phyloP scores from a whole-genome alignment of 2,329 filamentous ascomycete species.

The Epicoccum sorghinum region DNA sequence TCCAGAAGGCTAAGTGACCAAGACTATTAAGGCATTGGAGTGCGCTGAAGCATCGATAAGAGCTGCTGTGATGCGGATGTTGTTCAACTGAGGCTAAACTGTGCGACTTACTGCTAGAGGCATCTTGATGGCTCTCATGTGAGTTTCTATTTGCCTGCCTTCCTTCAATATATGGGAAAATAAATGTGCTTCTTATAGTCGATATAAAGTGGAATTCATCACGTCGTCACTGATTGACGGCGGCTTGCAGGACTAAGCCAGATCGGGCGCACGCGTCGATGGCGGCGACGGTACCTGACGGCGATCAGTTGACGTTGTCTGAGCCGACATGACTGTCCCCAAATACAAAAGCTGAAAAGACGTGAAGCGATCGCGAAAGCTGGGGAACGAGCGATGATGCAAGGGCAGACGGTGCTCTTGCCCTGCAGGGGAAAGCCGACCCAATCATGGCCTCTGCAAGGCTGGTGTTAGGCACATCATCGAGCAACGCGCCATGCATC shows the following conservation, averaged over 20 bases:
- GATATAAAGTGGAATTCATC: background rate
- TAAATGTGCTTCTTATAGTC: background rate
- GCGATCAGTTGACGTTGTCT: conserved; percentile 4
- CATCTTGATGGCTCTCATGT: conserved; percentile 36
- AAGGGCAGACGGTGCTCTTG: background rate
- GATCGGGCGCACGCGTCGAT: conserved; percentile 13
- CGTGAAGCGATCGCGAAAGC: background rate
- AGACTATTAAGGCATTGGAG: no score
- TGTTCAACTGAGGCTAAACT: no score
- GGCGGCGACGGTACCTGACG: background rate
- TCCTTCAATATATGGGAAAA: background rate
- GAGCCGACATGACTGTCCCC: background rate
- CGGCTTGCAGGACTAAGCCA: conserved; percentile 20
- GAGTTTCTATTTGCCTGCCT: background rate
- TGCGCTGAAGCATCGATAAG: no score
- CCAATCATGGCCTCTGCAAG: conserved; percentile 8
- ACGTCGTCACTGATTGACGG: conserved; percentile 15
- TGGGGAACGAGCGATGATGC: background rate
- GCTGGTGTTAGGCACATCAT: conserved; percentile 11
- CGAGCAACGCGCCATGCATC: conserved; percentile 17
- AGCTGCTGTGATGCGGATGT: no score
- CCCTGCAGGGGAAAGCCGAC: background rate
- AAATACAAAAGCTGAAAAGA: background rate
- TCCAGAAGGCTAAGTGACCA: no score
- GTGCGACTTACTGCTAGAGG: conserved; percentile 36